These are phyloP conservation scores for Prototheca cutis DNA, from an alignment of 163 green algal species.

Conservation along the genomic window DNA sequence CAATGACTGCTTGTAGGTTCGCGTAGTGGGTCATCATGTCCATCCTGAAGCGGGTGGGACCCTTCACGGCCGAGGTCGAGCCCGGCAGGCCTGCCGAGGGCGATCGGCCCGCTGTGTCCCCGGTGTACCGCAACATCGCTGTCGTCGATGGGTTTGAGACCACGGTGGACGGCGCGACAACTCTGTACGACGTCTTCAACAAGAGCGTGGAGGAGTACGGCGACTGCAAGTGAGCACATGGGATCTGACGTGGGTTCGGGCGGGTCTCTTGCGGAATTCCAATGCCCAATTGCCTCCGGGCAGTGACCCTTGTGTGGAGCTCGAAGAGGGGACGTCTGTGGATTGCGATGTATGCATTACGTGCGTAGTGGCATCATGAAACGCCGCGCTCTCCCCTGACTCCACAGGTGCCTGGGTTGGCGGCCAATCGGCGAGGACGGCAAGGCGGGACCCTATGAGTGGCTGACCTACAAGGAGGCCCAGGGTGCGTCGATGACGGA, in stretches of 20 bases:
- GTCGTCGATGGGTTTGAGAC: conserved; percentile 10
- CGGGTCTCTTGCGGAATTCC: no score
- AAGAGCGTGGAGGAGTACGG: conserved; percentile 6
- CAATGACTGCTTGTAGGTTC: no score
- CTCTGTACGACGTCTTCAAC: conserved; percentile 20
- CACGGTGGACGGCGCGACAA: conserved; percentile 9
- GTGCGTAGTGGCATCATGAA: background rate
- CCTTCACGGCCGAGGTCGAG: conserved; percentile 5
- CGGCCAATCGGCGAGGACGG: conserved; percentile 15
- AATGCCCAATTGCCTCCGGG: no score
- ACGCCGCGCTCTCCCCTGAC: no score
- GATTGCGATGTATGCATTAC: no score
- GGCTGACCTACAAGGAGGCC: conserved; percentile 23
- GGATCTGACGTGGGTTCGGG: no score
- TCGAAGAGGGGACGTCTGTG: no score
- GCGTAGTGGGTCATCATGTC: background rate
- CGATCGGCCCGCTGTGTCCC: conserved; percentile 1
- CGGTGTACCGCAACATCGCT: conserved; percentile 18
- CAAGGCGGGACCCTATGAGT: conserved; percentile 12
- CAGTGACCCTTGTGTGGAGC: no score
- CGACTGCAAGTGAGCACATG: conserved; percentile 10
- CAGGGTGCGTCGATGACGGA: no score
- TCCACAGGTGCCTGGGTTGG: conserved; percentile 22
- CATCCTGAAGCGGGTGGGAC: conserved; percentile 5
- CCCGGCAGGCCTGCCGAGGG: background rate